These are phyloP conservation scores for Aspergillus novofumigatus DNA, from an alignment of 2,329 filamentous ascomycete genomes.

Conservation along the genomic window DNA sequence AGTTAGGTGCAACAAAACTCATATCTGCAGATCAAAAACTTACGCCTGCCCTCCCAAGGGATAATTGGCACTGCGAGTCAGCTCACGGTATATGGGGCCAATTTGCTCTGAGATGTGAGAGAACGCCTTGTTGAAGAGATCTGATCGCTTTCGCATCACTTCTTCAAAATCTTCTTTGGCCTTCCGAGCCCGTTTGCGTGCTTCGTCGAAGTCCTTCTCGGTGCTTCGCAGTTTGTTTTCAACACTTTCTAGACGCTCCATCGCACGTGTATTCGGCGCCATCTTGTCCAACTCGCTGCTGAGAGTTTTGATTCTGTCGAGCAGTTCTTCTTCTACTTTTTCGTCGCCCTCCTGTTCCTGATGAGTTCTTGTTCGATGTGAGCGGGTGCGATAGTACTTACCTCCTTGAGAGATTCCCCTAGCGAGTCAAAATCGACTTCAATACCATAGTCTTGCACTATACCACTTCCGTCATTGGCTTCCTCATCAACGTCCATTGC, in stretches of 20 bases:
- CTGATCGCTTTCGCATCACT: slow-evolving; percentile 75
- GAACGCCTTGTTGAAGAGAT: slow-evolving; percentile 94
- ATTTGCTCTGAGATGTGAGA: slow-evolving; percentile 94
- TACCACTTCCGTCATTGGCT: slow-evolving; percentile 41
- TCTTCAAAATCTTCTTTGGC: slow-evolving; percentile 80
- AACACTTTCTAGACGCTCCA: slow-evolving; percentile 83
- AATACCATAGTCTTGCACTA: slow-evolving; percentile 86
- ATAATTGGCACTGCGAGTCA: slow-evolving; percentile 86
- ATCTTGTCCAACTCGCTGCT: slow-evolving; percentile 83
- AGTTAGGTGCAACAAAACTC: slow-evolving; percentile 5
- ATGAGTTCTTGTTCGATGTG: slow-evolving; percentile 6
- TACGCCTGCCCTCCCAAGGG: slow-evolving; percentile 77
- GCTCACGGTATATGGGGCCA: slow-evolving; percentile 86
- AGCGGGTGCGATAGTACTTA: slow-evolving; percentile 42
- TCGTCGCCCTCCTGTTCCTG: slow-evolving; percentile 59
- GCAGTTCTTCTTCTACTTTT: slow-evolving; percentile 68
- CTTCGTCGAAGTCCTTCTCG: slow-evolving; percentile 84
- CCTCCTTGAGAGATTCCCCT: slow-evolving; percentile 75
- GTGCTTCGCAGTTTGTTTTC: slow-evolving; percentile 77
- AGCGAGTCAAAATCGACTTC: slow-evolving; percentile 79
- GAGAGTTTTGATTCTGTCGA: slow-evolving; percentile 71
- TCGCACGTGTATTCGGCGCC: slow-evolving; percentile 93
- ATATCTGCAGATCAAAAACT: slow-evolving; percentile 15
- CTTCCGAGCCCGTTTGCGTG: slow-evolving; percentile 67
- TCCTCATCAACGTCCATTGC: slow-evolving; percentile 90